Evolutionary conservation across 257 asterid genomes (phyloP).

Genomic region (Petrea volubilis): DNA sequence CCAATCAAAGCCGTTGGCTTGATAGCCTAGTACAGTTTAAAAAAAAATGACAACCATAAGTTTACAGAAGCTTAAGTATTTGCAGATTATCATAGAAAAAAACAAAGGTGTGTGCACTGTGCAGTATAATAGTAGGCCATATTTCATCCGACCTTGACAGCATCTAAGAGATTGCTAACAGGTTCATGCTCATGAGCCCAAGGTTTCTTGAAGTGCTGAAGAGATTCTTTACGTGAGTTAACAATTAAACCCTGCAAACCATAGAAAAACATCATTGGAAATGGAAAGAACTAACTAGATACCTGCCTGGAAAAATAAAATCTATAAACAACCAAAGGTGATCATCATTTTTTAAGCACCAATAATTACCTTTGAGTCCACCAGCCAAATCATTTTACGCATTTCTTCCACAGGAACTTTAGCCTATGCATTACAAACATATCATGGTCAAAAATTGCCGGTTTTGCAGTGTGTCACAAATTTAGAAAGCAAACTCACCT

Average conservation of each 20-base stretch:
- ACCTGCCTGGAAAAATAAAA: not conserved
- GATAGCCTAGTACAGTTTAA: conserved; percentile 49
- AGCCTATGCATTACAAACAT: conserved; percentile 27
- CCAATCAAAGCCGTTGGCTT: conserved; percentile 69
- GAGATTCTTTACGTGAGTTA: conserved; percentile 69
- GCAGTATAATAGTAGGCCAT: not conserved
- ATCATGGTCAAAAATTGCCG: not conserved
- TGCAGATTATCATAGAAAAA: conserved; percentile 20
- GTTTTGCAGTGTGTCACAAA: not conserved
- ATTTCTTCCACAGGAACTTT: conserved; percentile 40
- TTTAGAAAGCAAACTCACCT: conserved; percentile 28
- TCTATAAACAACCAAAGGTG: not conserved
- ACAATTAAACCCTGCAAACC: conserved; percentile 79
- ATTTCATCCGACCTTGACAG: conserved; percentile 70
- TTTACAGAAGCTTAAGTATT: not conserved
- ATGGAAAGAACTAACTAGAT: not conserved
- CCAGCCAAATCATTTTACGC: conserved; percentile 70
- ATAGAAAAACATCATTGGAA: not conserved
- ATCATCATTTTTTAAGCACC: not conserved
- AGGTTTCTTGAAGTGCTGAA: conserved; percentile 91
- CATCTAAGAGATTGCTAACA: conserved; percentile 64
- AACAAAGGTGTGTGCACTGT: not conserved
- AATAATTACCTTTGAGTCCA: conserved; percentile 61
- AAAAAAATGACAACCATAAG: not conserved
- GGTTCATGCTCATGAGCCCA: conserved; percentile 96